Percentiles rank a stretch among this genome's conserved stretches.
Evolutionary conservation across 495 filamentous ascomycete species (phyloP).

Genomic region (Terfezia claveryi): DNA sequence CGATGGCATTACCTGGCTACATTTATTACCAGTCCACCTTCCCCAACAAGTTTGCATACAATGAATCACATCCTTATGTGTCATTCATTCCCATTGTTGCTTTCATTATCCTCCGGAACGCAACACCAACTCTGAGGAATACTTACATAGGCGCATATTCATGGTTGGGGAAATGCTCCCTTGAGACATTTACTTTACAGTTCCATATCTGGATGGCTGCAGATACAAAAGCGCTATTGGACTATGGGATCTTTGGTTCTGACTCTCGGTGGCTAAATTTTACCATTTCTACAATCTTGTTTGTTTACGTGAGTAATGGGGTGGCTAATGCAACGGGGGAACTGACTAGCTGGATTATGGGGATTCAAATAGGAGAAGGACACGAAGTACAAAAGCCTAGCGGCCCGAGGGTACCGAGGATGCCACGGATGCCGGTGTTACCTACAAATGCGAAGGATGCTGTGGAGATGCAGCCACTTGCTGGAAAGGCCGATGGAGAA

Average conservation of each 20-base stretch:
- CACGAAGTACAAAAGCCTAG: neutral
- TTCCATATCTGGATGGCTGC: constrained; percentile 42
- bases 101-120: constrained; percentile 31
- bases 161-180: constrained; percentile 31
- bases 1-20: neutral
- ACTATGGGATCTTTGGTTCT: constrained; percentile 24
- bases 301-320: constrained; percentile 23
- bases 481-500: neutral
- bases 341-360: constrained; percentile 25
- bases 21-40: constrained; percentile 19
- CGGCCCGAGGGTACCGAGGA: neutral
- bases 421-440: neutral
- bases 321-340: constrained; percentile 21
- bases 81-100: constrained; percentile 31
- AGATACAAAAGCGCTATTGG: constrained; percentile 32
- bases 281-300: constrained; percentile 21
- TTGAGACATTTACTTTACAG: constrained; percentile 39
- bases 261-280: constrained; percentile 19
- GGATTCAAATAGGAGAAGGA: constrained; percentile 4
- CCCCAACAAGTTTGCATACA: constrained; percentile 25
- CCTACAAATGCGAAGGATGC: neutral
- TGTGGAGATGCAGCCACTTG: neutral
- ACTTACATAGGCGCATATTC: constrained; percentile 27
- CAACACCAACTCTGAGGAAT: constrained; percentile 21
- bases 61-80: constrained; percentile 31